These are phyloP conservation scores for Omphalea diandra DNA, from an alignment of 441 rosid genomes.

Conservation along the genomic window DNA sequence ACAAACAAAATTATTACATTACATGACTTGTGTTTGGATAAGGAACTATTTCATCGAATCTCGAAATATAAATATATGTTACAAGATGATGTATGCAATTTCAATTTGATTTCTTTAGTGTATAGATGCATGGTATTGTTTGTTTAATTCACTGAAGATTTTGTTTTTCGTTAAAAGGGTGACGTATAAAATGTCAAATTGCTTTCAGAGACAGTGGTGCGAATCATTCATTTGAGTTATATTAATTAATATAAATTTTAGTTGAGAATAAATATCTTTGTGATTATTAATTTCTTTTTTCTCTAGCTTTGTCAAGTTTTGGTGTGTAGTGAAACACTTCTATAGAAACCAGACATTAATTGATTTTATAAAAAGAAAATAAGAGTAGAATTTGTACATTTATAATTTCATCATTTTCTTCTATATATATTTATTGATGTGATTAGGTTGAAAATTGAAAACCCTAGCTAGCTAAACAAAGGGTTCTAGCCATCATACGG, in stretches of 20 bases:
- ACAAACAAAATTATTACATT: conserved; percentile 22
- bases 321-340: neutral
- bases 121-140: neutral
- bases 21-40: conserved; percentile 26
- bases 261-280: conserved; percentile 5
- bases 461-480: conserved; percentile 21
- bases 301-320: neutral
- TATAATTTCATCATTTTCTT: no score
- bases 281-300: neutral
- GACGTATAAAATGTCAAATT: conserved; percentile 17
- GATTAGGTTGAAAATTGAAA: conserved; percentile 28
- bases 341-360: neutral
- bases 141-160: neutral
- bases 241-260: neutral
- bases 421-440: neutral
- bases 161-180: neutral
- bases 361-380: neutral
- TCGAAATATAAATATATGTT: neutral
- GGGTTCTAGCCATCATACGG: neutral
- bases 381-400: neutral
- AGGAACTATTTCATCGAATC: conserved; percentile 15
- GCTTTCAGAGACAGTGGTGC: neutral
- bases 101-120: conserved; percentile 14
- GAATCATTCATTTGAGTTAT: neutral
- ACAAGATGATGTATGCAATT: conserved; percentile 11